Evolutionary conservation across 805 yeast genomes (phyloP).

Genomic region (Wickerhamiella parazyma): DNA sequence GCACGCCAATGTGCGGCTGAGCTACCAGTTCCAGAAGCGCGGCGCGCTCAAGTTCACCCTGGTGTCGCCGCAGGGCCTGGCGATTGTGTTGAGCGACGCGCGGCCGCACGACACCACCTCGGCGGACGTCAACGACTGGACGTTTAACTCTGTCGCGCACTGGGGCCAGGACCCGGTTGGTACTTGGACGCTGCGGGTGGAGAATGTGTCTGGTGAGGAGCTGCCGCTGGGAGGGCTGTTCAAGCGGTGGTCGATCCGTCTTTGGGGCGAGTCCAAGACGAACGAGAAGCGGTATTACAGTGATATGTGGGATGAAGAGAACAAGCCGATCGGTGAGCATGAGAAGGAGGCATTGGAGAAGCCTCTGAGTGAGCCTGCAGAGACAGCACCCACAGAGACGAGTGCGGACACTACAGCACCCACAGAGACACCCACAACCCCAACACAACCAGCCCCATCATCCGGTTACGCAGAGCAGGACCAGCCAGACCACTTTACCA

Average conservation of each 20-base stretch:
- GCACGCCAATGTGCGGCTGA: constrained; percentile 73
- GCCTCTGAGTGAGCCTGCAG: no score
- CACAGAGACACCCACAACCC: no score
- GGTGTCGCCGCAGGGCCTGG: constrained; percentile 61
- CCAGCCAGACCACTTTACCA: not conserved
- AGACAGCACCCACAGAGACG: not conserved
- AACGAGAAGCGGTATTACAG: constrained; percentile 41
- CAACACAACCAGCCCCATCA: not conserved
- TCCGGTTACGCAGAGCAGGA: not conserved
- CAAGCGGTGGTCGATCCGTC: constrained; percentile 57
- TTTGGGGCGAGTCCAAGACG: constrained; percentile 73
- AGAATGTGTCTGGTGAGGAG: constrained; percentile 21
- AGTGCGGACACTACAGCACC: no score
- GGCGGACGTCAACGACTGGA: constrained; percentile 67
- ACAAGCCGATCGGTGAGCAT: not conserved
- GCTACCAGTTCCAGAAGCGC: constrained; percentile 48
- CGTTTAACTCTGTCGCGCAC: constrained; percentile 94
- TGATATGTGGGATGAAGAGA: constrained; percentile 17
- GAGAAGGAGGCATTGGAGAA: not conserved
- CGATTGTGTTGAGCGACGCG: constrained; percentile 57
- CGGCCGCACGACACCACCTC: constrained; percentile 44
- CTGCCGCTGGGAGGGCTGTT: constrained; percentile 26
- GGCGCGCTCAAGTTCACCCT: constrained; percentile 58
- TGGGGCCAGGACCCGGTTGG: constrained; percentile 85
- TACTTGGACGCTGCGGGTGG: constrained; percentile 63